Evolutionary conservation across 2,329 filamentous ascomycete genomes (phyloP).

Genomic region (Ophiostoma tasmaniense): DNA sequence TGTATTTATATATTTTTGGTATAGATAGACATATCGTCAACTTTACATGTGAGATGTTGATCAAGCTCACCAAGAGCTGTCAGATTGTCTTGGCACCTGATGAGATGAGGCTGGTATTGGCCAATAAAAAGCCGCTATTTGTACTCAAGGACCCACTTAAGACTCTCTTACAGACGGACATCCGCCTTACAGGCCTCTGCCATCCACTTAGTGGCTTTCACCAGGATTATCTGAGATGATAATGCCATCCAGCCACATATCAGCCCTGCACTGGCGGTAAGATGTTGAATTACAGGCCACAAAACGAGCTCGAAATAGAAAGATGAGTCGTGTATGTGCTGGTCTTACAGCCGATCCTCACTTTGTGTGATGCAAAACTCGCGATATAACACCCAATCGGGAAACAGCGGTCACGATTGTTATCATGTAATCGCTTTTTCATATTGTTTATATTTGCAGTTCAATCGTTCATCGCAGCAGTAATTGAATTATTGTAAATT

Average conservation of each 20-base stretch:
- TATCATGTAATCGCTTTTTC: neutral
- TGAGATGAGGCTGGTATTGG: neutral
- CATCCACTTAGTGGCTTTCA: neutral
- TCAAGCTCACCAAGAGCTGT: conserved; percentile 21
- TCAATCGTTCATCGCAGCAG: too few species aligned
- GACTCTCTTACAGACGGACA: neutral
- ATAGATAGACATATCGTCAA: neutral
- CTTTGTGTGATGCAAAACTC: neutral
- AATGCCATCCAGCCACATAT: neutral
- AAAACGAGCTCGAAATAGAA: neutral
- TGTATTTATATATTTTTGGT: neutral
- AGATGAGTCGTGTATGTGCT: neutral
- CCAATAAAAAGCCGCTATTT: neutral
- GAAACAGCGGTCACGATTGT: neutral
- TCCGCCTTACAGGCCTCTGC: neutral
- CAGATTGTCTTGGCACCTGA: conserved; percentile 10
- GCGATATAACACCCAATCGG: neutral
- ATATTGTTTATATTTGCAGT: too few species aligned
- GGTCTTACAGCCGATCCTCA: neutral
- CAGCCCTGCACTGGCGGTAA: neutral
- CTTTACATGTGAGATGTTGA: conserved; percentile 18
- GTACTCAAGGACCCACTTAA: neutral
- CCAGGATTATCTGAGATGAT: neutral
- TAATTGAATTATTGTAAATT: too few species aligned
- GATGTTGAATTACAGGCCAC: neutral